Conservation (phyloP, 768 basidiomycete genomes). For the Macrolepiota dolichaula region DNA sequence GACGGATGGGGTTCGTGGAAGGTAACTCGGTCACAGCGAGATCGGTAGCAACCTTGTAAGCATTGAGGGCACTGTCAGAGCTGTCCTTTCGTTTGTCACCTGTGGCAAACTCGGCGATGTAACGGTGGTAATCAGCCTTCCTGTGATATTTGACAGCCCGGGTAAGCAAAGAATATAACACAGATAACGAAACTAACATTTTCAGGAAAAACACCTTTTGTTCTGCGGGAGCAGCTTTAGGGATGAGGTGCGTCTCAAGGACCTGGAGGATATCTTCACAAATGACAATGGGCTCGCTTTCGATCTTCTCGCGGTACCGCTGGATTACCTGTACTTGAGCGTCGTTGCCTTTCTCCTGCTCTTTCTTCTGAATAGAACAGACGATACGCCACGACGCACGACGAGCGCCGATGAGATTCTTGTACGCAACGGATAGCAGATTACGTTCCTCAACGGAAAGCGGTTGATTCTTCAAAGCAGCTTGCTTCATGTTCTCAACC, state of each 20-base stretch:
- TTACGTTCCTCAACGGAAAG: conserved; percentile 99
- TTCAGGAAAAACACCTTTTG: conserved; percentile 99
- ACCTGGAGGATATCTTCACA: conserved; percentile 98
- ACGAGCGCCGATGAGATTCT: conserved; percentile 98
- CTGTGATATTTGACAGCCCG: conserved; percentile 37
- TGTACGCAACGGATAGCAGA: conserved; percentile 96
- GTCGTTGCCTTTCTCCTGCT: conserved; percentile 97
- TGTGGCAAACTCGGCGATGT: conserved; percentile 97
- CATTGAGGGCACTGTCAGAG: conserved; percentile 95
- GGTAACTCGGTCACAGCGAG: conserved; percentile 95
- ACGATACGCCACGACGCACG: conserved; percentile 98
- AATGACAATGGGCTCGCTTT: conserved; percentile 94
- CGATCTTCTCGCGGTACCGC: conserved; percentile 96
- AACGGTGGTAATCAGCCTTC: conserved; percentile 99
- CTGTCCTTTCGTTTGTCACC: conserved; percentile 97
- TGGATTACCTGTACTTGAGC: conserved; percentile 97
- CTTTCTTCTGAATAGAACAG: conserved; percentile 98
- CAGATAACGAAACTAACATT: conserved; percentile 57
- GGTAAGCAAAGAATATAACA: not conserved
- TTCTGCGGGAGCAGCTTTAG: conserved; percentile 94
- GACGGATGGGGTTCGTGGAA: conserved; percentile 95
- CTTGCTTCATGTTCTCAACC: conserved; percentile 99
- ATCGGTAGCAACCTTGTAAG: conserved; percentile 96
- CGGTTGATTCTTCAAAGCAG: conserved; percentile 96
- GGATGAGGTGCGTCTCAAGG: conserved; percentile 96